phyloP scores from a whole-genome alignment of 2,329 filamentous ascomycete genomes.

The Didymellaceae sp. region DNA sequence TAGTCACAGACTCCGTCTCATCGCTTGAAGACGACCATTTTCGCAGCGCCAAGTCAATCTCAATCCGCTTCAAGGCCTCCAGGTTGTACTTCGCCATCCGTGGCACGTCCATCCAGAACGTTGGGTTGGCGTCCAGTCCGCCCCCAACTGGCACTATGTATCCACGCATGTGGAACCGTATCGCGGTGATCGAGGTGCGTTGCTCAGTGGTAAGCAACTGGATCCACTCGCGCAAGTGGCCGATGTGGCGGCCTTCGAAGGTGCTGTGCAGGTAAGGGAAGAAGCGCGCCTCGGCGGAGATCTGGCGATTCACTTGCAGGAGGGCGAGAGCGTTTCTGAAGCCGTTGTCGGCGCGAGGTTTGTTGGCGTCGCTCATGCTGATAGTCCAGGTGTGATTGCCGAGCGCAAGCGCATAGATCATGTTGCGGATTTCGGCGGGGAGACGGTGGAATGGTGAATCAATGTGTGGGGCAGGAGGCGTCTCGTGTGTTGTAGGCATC shows the following conservation, averaged over 20 bases:
- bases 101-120: conserved; percentile 11
- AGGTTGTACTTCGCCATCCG: neutral
- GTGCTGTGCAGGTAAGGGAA: conserved; percentile 9
- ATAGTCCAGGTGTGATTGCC: conserved; percentile 10
- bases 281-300: conserved; percentile 3
- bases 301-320: conserved; percentile 5
- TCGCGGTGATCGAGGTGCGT: neutral
- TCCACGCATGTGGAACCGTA: conserved; percentile 2
- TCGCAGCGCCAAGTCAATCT: conserved; percentile 4
- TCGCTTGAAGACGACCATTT: conserved; percentile 7
- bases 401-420: conserved; percentile 11
- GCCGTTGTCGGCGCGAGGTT: neutral
- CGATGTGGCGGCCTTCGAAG: conserved; percentile 7
- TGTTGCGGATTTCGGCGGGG: conserved; percentile 20
- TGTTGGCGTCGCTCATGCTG: neutral
- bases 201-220: neutral
- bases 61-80: conserved; percentile 5
- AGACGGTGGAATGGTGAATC: conserved; percentile 2
- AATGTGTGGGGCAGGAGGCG: too few relatives aligned
- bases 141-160: neutral
- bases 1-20: neutral
- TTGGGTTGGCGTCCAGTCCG: neutral
- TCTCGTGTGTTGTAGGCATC: too few relatives aligned
- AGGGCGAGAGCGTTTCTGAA: conserved; percentile 1
- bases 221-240: conserved; percentile 5